Evolutionary conservation across 306 rosid species (phyloP), one percentile per base, ranked within the genome.

Genomic region (Geum urbanum): DNA sequence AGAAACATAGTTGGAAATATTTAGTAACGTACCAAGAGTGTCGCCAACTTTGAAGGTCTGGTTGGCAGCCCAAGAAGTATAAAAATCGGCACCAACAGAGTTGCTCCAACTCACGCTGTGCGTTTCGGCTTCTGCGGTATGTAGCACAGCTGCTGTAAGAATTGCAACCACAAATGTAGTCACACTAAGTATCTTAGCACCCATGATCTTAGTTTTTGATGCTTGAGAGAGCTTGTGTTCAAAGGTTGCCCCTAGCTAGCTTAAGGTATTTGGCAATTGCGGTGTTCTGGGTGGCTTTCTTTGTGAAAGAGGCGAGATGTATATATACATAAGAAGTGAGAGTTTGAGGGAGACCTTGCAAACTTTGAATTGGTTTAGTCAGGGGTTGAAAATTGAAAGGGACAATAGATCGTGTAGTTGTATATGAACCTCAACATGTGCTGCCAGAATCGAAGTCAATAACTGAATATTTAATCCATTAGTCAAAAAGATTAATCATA

Each of bases 41-140:
- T 73, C 77, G 19, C 55, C 77, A 12, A 63, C 63, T 39, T 49
- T 51, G 60, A 63, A 73, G 43, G 53, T 63, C 5, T 62, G 70
- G 9, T 49, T 62, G 51, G 70, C 18, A 39, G 77, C 70, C 70
- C 63, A 73, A n/a, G 70, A 51, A 51, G 63, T 18, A 9, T 73
- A 73, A 24, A 16, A 63, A 52, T 14, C n/a, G 13, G 67, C 46
- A 14, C 37, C 53, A 15, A 47, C 40, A 12, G 63, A 39, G 10
- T 47, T 58, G 18, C 20, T 63, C 77, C 77, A 62, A 9, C 52
- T 69, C 8, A 49, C 76, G 2, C 8, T 39, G 39, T 50, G 49
- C 9, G 67, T 48, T 47, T 49, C 67, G 22, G 76, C 76, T 41
- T 51, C 62, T 39, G 70, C 74, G 18, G n/a, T 15, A 14, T 24